Evolutionary conservation across 176 grass and related monocot genomes (phyloP), one percentile per base, ranked within the genome.

Genomic region (Avena sativa): DNA sequence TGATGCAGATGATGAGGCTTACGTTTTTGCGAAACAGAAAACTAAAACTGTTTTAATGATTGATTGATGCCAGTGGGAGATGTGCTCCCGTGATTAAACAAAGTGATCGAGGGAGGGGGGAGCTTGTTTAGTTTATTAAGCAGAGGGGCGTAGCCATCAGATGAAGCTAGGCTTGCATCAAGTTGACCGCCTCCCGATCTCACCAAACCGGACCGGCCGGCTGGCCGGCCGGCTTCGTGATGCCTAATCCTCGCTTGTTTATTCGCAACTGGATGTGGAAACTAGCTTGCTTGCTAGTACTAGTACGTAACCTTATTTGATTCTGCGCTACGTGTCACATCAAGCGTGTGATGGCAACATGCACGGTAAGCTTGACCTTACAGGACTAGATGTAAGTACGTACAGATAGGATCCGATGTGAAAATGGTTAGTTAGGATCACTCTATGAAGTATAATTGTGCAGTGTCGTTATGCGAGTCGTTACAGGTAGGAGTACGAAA

Each of bases 121-220:
- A 8, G 3, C 30, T 74, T 49, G 5, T 87, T 83, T 34, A 34
- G n/a, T 68, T 70, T 15, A 26, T 14, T 9, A 62, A 49, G 32
- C 21, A 8, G 74, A 12, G 70, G 70, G 9, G 6, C 38, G 84
- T 75, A 79, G 76, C 58, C 34, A 87, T 84, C 81, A 87, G 47
- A 66, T 68, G 85, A 84, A 82, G 48, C 80, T 40, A 79, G 47
- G 57, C 26, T 58, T 48, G 63, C 80, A 80, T 65, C 68, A 67
- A 47, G 85, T 87, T 91, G 89, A 87, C 66, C 89, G 58, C 67
- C 85, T 87, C 84, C 82, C 71, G 20, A 67, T 38, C 67, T 30
- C 53, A 50, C 62, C 28, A 14, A 76, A 56, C 73, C 74, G 74
- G 13, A 20, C 68, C 81, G 20, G 36, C 79, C 83, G 62, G 84